Percentiles rank a stretch among this genome's conserved stretches.
Evolutionary conservation across 2,329 filamentous ascomycete species (phyloP).

Genomic region (Phaeosphaeria sp.): DNA sequence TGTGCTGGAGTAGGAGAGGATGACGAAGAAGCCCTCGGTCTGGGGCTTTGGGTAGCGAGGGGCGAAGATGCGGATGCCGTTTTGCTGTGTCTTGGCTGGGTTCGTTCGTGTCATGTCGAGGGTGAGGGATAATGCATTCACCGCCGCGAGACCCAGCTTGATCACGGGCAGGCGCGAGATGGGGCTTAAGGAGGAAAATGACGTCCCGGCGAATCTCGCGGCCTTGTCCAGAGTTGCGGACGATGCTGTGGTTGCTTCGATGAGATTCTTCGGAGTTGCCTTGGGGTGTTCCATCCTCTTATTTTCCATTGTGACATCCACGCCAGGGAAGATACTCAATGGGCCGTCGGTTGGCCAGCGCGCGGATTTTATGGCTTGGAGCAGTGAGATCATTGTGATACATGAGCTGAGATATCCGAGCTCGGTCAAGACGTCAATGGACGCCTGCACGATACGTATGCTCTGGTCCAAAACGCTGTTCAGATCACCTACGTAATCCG

Average conservation of each 20-base stretch:
- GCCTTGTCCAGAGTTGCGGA: slow-evolving; percentile 41
- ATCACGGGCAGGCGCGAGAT: slow-evolving; percentile 74
- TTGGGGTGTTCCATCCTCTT: slow-evolving; percentile 52
- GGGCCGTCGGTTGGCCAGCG: slow-evolving; percentile 87
- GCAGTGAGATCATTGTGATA: slow-evolving; percentile 79
- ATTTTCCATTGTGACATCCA: slow-evolving; percentile 58
- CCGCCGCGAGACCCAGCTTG: slow-evolving; percentile 64
- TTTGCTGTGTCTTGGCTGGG: slow-evolving; percentile 40
- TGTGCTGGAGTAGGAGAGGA: slow-evolving; percentile 70
- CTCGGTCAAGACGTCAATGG: slow-evolving; percentile 91
- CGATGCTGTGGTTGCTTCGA: slow-evolving; percentile 45
- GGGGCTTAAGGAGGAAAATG: slow-evolving; percentile 63
- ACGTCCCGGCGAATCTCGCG: slow-evolving; percentile 58
- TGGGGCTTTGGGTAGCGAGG: slow-evolving; percentile 93
- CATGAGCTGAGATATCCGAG: slow-evolving; percentile 81
- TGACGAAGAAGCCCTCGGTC: slow-evolving; percentile 89
- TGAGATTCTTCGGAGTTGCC: slow-evolving; percentile 43
- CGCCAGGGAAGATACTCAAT: slow-evolving; percentile 78
- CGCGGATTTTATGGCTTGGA: slow-evolving; percentile 92
- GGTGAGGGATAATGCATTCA: slow-evolving; percentile 69
- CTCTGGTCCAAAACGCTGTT: slow-evolving; percentile 88
- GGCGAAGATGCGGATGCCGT: slow-evolving; percentile 78
- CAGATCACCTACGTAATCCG: slow-evolving; percentile 96
- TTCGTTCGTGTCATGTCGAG: slow-evolving; percentile 73
- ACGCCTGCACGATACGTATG: slow-evolving; percentile 95